These are phyloP conservation scores for Paramecium caudatum DNA, from an alignment of 73 alveolate genomes.

Conservation along the genomic window DNA sequence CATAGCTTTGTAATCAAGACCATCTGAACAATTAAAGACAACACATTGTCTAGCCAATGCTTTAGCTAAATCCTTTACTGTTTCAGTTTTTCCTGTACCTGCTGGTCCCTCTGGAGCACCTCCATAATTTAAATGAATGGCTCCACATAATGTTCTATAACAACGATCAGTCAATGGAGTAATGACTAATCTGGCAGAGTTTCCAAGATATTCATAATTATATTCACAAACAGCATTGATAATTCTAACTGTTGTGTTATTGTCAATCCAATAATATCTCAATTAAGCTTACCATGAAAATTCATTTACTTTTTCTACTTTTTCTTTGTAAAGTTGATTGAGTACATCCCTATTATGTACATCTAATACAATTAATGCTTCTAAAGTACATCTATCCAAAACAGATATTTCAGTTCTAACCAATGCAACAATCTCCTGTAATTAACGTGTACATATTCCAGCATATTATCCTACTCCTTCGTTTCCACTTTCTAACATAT, in stretches of 20 bases:
- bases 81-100: slow-evolving; percentile 99
- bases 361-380: slow-evolving; percentile 97
- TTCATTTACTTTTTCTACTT: slow-evolving; percentile 87
- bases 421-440: slow-evolving; percentile 96
- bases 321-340: slow-evolving; percentile 86
- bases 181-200: slow-evolving; percentile 95
- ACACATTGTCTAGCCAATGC: slow-evolving; percentile 96
- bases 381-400: slow-evolving; percentile 96
- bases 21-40: slow-evolving; percentile 98
- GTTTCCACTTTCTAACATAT: slow-evolving; percentile 91
- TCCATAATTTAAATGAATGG: slow-evolving; percentile 95
- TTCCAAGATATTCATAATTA: slow-evolving; percentile 97
- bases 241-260: slow-evolving; percentile 93
- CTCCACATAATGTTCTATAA: slow-evolving; percentile 96
- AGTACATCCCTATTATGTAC: slow-evolving; percentile 98
- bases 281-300: slow-evolving; percentile 96
- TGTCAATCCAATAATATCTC: slow-evolving; percentile 97
- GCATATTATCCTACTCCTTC: slow-evolving; percentile 90
- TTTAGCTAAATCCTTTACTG: slow-evolving; percentile 99
- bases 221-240: slow-evolving; percentile 92
- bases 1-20: slow-evolving; percentile 97
- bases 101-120: slow-evolving; percentile 99
- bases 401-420: slow-evolving; percentile 98
- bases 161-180: slow-evolving; percentile 99
- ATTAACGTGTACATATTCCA: slow-evolving; percentile 86